A percentile compares a stretch with the other conserved stretches of the same genome.
These are phyloP conservation scores for Ulmus americana DNA, from an alignment of 331 rosid genomes.

Conservation along the genomic window DNA sequence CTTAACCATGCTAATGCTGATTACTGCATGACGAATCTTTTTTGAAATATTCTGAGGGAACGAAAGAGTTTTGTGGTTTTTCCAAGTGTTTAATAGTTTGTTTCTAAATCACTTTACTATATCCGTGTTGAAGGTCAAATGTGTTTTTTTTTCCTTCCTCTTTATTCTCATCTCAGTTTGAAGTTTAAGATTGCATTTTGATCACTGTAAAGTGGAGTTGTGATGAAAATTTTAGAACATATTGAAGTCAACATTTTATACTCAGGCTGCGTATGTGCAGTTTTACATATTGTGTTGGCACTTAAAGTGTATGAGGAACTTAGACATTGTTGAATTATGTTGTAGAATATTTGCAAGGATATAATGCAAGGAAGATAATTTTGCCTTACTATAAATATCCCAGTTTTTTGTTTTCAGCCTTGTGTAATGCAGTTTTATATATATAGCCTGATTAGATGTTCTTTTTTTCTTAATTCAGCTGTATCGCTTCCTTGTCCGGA, in stretches of 20 bases:
- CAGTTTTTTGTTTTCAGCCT: not conserved
- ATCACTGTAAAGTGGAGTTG: too few relatives aligned
- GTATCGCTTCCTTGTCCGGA: slow-evolving; percentile 64
- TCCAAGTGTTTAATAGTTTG: not conserved
- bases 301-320: too few relatives aligned
- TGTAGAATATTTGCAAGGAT: too few relatives aligned
- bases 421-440: not conserved
- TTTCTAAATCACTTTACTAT: not conserved
- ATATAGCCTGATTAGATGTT: slow-evolving; percentile 17
- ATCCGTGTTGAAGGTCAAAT: too few relatives aligned
- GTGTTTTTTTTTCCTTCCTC: too few relatives aligned
- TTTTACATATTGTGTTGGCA: too few relatives aligned
- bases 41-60: slow-evolving; percentile 50
- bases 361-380: not conserved
- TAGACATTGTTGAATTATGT: too few relatives aligned
- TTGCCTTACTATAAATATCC: not conserved
- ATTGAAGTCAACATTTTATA: too few relatives aligned
- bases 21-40: slow-evolving; percentile 10
- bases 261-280: too few relatives aligned
- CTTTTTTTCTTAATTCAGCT: slow-evolving; percentile 36
- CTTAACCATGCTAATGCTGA: slow-evolving; percentile 31
- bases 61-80: not conserved
- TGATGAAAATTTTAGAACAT: too few relatives aligned
- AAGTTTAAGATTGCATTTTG: too few relatives aligned
- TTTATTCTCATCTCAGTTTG: too few relatives aligned